A percentile compares a stretch with the other conserved stretches of the same genome.
Evolutionary conservation across 1,139 yeast genomes (phyloP).

Genomic region (Blastobotrys serpentis): DNA sequence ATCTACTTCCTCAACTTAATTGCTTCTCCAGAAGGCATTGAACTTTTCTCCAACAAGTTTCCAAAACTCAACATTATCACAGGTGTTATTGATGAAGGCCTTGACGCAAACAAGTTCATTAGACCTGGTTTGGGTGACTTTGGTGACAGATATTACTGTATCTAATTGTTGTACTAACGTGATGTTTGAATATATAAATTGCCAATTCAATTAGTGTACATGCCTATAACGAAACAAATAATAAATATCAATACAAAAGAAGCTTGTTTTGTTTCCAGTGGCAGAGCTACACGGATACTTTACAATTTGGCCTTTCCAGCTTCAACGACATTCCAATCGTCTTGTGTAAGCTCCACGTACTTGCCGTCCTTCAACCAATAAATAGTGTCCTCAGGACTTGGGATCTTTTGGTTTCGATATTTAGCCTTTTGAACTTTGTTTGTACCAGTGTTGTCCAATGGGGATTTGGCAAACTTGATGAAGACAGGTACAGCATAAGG

Average conservation of each 20-base stretch:
- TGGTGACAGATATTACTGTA: conserved; percentile 95
- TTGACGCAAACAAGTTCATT: conserved; percentile 81
- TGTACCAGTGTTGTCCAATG: conserved; percentile 69
- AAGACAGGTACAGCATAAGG: conserved; percentile 86
- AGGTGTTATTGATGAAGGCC: conserved; percentile 84
- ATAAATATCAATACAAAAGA: background rate
- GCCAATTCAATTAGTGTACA: background rate
- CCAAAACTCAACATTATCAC: conserved; percentile 88
- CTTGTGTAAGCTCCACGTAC: conserved; percentile 59
- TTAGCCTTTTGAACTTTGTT: conserved; percentile 81
- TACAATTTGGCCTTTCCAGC: conserved; percentile 15
- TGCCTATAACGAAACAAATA: too few relatives aligned
- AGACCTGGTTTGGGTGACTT: conserved; percentile 97
- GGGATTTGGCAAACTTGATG: conserved; percentile 58
- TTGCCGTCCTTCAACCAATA: conserved; percentile 64
- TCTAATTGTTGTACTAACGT: too few relatives aligned
- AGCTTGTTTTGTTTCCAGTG: too few relatives aligned
- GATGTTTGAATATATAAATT: too few relatives aligned
- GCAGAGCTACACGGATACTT: too few relatives aligned
- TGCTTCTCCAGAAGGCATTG: conserved; percentile 93
- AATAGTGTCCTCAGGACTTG: conserved; percentile 63
- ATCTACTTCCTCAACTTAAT: conserved; percentile 85
- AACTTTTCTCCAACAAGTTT: conserved; percentile 69
- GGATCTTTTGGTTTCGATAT: conserved; percentile 75
- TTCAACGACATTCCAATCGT: conserved; percentile 51